Percentiles rank a stretch among this genome's conserved stretches.
These are phyloP conservation scores for Suhomyces faveliae DNA, from an alignment of 805 yeast genomes.

Conservation along the genomic window DNA sequence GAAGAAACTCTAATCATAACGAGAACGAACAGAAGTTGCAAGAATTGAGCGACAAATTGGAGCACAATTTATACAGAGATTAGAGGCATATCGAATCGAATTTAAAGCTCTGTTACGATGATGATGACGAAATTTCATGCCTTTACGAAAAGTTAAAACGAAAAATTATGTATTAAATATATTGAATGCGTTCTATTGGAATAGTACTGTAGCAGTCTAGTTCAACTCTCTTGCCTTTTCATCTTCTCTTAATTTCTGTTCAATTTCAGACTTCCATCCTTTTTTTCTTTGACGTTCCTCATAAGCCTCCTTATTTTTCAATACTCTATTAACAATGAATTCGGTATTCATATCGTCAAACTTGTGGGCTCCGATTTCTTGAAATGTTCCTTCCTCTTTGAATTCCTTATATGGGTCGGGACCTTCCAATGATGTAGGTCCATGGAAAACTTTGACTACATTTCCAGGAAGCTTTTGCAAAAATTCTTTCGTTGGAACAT, in stretches of 20 bases:
- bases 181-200: neutral
- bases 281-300: slow-evolving; percentile 85
- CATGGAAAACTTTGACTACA: slow-evolving; percentile 50
- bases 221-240: slow-evolving; percentile 13
- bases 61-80: slow-evolving; percentile 10
- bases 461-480: slow-evolving; percentile 39
- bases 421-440: slow-evolving; percentile 47
- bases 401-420: slow-evolving; percentile 39
- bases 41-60: slow-evolving; percentile 21
- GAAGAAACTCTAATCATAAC: slow-evolving; percentile 43
- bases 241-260: slow-evolving; percentile 25
- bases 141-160: neutral
- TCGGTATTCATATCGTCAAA: slow-evolving; percentile 66
- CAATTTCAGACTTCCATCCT: slow-evolving; percentile 69
- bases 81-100: neutral
- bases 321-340: slow-evolving; percentile 73
- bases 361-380: slow-evolving; percentile 50
- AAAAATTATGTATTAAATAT: neutral
- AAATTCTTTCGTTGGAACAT: slow-evolving; percentile 42
- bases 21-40: slow-evolving; percentile 29
- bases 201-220: neutral
- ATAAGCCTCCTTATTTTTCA: slow-evolving; percentile 63
- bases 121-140: neutral
- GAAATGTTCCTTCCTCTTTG: slow-evolving; percentile 33
- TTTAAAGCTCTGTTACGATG: neutral